These are phyloP conservation scores for Carex kokanica DNA, from an alignment of 176 grass and related monocot species.

Conservation along the genomic window DNA sequence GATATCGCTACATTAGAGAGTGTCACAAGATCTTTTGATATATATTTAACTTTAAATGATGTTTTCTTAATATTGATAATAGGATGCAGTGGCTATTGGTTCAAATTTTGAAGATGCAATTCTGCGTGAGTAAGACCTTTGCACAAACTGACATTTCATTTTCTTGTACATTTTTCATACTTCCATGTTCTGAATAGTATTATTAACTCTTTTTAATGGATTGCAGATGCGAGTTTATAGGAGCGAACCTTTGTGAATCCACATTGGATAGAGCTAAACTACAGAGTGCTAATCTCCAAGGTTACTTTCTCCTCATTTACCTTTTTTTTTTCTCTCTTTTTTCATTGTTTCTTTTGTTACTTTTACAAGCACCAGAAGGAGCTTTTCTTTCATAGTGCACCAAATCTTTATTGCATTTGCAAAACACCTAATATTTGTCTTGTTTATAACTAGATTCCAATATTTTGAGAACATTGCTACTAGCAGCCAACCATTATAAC, in stretches of 20 bases:
- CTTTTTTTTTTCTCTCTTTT: not conserved
- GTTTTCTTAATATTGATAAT: conserved; percentile 27
- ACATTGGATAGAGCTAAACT: conserved; percentile 75
- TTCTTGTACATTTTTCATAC: not conserved
- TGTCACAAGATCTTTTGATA: not conserved
- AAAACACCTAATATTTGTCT: not conserved
- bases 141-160: conserved; percentile 27
- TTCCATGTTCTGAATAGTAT: conserved; percentile 13
- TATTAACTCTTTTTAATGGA: conserved; percentile 15
- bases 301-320: conserved; percentile 14
- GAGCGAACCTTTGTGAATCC: conserved; percentile 68
- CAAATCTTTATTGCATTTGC: not conserved
- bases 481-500: not conserved
- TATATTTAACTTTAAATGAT: conserved; percentile 13
- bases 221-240: conserved; percentile 78
- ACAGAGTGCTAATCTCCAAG: conserved; percentile 94
- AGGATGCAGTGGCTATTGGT: conserved; percentile 62
- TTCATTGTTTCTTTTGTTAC: not conserved
- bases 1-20: not conserved
- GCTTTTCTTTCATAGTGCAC: not conserved
- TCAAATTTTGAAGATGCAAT: conserved; percentile 58
- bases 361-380: not conserved
- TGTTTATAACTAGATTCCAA: not conserved
- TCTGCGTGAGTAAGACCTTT: conserved; percentile 94
- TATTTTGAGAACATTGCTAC: not conserved